These are phyloP conservation scores for Alternaria dauci DNA, from an alignment of 2,329 filamentous ascomycete species.

Conservation along the genomic window DNA sequence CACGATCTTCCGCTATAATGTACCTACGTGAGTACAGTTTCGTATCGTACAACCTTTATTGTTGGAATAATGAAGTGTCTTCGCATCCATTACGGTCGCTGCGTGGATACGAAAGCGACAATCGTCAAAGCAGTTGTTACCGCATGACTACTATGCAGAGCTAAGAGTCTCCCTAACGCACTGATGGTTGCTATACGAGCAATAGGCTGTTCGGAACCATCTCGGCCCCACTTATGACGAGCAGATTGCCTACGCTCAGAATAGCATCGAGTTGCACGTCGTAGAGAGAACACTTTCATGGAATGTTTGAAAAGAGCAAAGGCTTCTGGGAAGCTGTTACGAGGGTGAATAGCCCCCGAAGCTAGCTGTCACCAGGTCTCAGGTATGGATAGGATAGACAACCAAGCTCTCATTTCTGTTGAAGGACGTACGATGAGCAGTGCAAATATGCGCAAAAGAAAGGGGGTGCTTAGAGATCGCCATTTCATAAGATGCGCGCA, in stretches of 20 bases:
- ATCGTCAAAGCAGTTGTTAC: not conserved
- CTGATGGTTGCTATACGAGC: not conserved
- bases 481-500: not conserved
- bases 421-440: too few relatives aligned
- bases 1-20: not conserved
- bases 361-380: not conserved
- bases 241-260: not conserved
- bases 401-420: not conserved
- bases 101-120: not conserved
- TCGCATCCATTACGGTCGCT: not conserved
- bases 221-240: not conserved
- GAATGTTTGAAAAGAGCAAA: not conserved
- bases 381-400: not conserved
- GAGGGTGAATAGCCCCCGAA: not conserved
- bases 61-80: not conserved
- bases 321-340: not conserved
- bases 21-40: too few relatives aligned
- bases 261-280: not conserved
- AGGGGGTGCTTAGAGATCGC: too few relatives aligned
- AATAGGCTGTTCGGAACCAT: not conserved
- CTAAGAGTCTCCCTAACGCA: not conserved
- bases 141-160: not conserved
- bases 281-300: not conserved
- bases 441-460: not conserved
- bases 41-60: not conserved